Evolutionary conservation across 129 eudicot species (phyloP), one percentile per base, ranked within the genome.

Genomic region (Escallonia herrerae): DNA sequence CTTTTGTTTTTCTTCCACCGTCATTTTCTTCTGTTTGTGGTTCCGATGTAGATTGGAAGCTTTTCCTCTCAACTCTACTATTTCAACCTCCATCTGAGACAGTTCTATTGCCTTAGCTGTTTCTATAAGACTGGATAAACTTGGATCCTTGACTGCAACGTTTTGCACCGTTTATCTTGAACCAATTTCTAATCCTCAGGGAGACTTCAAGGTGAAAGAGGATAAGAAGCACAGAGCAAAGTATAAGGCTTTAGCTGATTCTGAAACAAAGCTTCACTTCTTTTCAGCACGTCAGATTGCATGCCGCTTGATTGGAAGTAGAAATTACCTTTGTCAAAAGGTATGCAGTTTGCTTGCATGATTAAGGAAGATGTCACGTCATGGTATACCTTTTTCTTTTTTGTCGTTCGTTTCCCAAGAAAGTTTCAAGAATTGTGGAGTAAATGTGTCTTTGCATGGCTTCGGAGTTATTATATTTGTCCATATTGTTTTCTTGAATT

Each of bases 241-340:
- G 58, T 93, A 89, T 74, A 73, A 79, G 46, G 76, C 88, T 0
- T 76, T 93, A 65, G 75, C 68, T 60, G 86, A 74, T 74, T 83
- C 95, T 5, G 96, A 89, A 67, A 69, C 81, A 66, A 93, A 93
- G 74, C 68, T 89, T 9, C 93, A 93, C 15, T 93, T 93, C 78
- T 93, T 76, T 69, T 75, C 96, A 46, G 91, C 99, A 54, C 86
- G 96, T 49, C 99, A 93, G 74, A 82, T 93, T 62, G 99, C 99
- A 15, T 93, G 99, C 58, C 95, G 96, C 60, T 63, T 93, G 74
- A 95, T 93, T 56, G 99, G 96, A 60, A 93, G 99, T 71, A 72
- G 95, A 81, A 87, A 87, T 75, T 93, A 93, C 81, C 96, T 93
- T 76, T 89, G 99, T 48, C 96, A 93, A 53, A 93, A 71, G 96